A percentile compares a stretch with the other conserved stretches of the same genome.
phyloP scores from a whole-genome alignment of 139 green algal species.

The Chlorella sp. region DNA sequence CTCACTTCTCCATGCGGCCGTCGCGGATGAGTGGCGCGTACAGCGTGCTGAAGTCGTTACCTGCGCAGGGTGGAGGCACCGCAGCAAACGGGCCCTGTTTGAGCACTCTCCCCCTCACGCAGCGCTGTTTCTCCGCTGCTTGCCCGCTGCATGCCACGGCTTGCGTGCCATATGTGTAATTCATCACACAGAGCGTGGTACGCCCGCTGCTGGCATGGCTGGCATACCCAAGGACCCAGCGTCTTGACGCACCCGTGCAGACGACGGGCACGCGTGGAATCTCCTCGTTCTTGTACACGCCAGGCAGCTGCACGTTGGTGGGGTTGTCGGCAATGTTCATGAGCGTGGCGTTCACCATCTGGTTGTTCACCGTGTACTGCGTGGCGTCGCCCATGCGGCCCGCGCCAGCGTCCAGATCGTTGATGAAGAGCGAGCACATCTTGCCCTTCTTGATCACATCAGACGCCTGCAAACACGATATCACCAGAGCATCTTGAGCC shows the following conservation, averaged over 20 bases:
- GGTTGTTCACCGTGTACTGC: slow-evolving; percentile 90
- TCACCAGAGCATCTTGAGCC: no score
- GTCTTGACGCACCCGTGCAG: slow-evolving; percentile 74
- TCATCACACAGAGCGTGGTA: no score
- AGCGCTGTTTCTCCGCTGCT: neutral
- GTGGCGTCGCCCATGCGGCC: neutral
- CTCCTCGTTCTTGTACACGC: slow-evolving; percentile 87
- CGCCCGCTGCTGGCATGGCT: no score
- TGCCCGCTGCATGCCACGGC: neutral
- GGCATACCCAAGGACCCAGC: no score
- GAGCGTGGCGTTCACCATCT: slow-evolving; percentile 98
- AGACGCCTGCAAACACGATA: no score
- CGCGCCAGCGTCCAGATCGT: neutral
- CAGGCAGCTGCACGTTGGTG: slow-evolving; percentile 98
- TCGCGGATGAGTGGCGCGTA: slow-evolving; percentile 99
- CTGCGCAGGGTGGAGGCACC: slow-evolving; percentile 12
- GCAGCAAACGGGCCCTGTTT: neutral
- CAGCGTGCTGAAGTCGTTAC: slow-evolving; percentile 99
- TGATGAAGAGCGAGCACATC: neutral
- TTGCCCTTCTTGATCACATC: no score
- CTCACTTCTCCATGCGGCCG: slow-evolving; percentile 99
- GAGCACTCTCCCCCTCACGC: neutral
- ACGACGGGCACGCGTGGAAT: slow-evolving; percentile 94
- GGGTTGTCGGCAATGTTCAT: slow-evolving; percentile 99
- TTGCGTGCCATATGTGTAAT: no score